A percentile compares a stretch with the other conserved stretches of the same genome.
Evolutionary conservation across 2,329 filamentous ascomycete species (phyloP).

Genomic region (Claviceps maximensis): DNA sequence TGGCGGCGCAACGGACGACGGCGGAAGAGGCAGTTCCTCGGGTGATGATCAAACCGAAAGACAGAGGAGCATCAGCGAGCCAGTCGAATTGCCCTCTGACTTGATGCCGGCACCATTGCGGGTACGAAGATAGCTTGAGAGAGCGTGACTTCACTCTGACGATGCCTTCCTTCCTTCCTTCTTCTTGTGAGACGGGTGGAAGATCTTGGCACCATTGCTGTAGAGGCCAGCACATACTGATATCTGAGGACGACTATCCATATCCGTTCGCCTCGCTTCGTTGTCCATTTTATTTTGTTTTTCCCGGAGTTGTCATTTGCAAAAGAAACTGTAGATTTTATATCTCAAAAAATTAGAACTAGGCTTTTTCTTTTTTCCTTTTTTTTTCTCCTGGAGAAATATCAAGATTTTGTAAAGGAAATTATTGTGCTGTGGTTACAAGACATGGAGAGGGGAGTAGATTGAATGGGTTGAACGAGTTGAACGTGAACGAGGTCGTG

Average conservation of each 20-base stretch:
- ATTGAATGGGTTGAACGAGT: too few relatives aligned
- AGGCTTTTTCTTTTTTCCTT: background rate
- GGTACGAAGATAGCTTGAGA: conserved; percentile 16
- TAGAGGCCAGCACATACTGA: background rate
- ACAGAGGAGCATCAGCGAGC: conserved; percentile 40
- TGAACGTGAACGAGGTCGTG: too few relatives aligned
- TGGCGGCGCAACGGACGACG: conserved; percentile 37
- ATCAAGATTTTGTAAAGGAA: background rate
- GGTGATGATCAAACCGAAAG: conserved; percentile 43
- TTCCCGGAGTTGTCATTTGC: background rate
- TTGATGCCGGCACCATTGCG: conserved; percentile 22
- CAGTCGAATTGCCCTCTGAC: conserved; percentile 21
- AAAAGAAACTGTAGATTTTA: background rate
- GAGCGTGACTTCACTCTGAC: background rate
- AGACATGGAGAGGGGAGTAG: background rate
- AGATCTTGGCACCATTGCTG: background rate
- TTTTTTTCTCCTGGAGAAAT: background rate
- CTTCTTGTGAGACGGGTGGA: background rate
- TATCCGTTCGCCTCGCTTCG: background rate
- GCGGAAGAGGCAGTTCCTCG: conserved; percentile 34
- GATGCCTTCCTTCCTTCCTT: background rate
- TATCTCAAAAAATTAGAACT: background rate
- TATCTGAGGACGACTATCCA: too few relatives aligned
- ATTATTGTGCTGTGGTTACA: background rate
- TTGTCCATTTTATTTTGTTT: background rate